Base-by-base conservation (phyloP, 331 rosid genomes). In the Malus hybrid region DNA sequence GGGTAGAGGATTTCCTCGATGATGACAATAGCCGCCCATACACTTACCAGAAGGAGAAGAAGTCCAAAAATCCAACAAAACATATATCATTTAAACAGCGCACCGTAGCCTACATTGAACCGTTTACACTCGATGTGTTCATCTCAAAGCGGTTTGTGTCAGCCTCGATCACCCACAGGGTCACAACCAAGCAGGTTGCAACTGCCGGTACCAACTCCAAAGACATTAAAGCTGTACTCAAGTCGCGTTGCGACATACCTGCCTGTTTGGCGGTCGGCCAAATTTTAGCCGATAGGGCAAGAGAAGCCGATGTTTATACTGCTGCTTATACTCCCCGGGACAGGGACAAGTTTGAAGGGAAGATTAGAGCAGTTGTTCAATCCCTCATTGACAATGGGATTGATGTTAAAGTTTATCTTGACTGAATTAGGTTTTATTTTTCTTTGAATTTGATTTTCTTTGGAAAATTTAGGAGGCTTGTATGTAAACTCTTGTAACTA, bases 181-280 rank as follows among this genome's bases (percentile, higher is more conserved):
- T 88, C 72, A 91, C 98, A 39, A 80, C 95, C 81, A 91, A 87
- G 78, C 98, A 91, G 84, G 98, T 94, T 83, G 97, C 96, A 53
- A 97, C 92, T 78, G 97, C 98, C 1, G 98, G 98, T 34, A 94
- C 98, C 55, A 94, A 94, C 89, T 94, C 98, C 55, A 94, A 94
- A 76, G 97, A 94, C 83, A 91, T 94, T n/a, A 94, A 94, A 84
- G 98, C 96, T 44, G 92, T 76, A 15, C 96, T 94, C 66, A 75
- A 57, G 81, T 94, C 97, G 19, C 91, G 98, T 9, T 91, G 93
- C 0, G 98, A 94, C 77, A 88, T 94, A 64, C 98, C 97, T 2
- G 98, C 98, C 1, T 94, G 98, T 81, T 83, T 94, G 81, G 93
- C 98, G 16, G 61, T 88, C 34, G 98, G 98, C 26, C 82, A 76